Evolutionary conservation across 2,329 filamentous ascomycete species (phyloP).

Genomic region (Lachnellula occidentalis): DNA sequence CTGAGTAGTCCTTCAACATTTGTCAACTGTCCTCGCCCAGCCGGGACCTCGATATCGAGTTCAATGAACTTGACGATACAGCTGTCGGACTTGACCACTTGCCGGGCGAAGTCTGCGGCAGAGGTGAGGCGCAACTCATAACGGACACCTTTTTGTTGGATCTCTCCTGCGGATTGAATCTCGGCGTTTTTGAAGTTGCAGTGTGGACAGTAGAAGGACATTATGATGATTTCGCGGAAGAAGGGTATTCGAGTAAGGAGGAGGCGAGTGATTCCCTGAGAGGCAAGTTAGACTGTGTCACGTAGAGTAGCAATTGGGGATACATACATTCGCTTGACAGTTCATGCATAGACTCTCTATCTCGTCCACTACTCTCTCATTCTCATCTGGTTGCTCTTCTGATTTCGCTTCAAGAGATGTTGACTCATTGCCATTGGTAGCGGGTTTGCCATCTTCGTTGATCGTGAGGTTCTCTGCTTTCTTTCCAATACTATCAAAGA

Average conservation of each 20-base stretch:
- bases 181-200: conserved; percentile 90
- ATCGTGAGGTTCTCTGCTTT: conserved; percentile 50
- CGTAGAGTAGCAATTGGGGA: background rate
- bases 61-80: conserved; percentile 84
- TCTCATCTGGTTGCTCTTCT: conserved; percentile 30
- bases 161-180: conserved; percentile 84
- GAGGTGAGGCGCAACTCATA: conserved; percentile 76
- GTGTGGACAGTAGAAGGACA: conserved; percentile 91
- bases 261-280: conserved; percentile 74
- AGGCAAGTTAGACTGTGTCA: background rate
- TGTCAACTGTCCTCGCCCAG: conserved; percentile 83
- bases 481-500: conserved; percentile 58
- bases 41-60: conserved; percentile 86
- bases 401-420: conserved; percentile 1
- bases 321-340: conserved; percentile 67
- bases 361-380: conserved; percentile 57
- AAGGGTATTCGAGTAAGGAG: conserved; percentile 90
- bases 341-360: conserved; percentile 84
- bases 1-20: conserved; percentile 86
- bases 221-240: conserved; percentile 95
- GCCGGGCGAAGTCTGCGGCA: conserved; percentile 70
- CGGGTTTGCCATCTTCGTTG: conserved; percentile 31
- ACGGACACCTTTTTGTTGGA: conserved; percentile 81
- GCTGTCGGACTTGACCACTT: conserved; percentile 88
- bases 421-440: conserved; percentile 17